A percentile compares a stretch with the other conserved stretches of the same genome.
phyloP scores from a whole-genome alignment of 2,329 filamentous ascomycete species.

The Hymenoscyphus albidus region DNA sequence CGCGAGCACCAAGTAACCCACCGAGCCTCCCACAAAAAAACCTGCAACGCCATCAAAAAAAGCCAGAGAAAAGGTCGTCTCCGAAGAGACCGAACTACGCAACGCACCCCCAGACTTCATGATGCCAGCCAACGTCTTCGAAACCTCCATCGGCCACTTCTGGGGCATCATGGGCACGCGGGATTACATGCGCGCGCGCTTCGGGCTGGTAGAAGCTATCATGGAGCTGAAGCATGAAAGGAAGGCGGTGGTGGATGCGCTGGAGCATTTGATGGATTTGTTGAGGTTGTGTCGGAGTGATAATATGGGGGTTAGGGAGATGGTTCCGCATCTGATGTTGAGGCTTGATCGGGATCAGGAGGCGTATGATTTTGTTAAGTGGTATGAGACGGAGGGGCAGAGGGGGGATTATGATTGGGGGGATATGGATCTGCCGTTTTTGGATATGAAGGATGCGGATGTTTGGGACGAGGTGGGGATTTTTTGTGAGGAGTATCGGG shows the following conservation, averaged over 20 bases:
- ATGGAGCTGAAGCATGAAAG: conserved; percentile 31
- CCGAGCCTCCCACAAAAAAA: conserved; percentile 38
- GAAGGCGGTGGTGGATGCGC: conserved; percentile 37
- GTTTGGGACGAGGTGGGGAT: not conserved
- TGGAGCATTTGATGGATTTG: conserved; percentile 43
- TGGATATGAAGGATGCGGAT: not conserved
- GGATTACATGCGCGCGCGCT: conserved; percentile 43
- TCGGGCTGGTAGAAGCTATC: conserved; percentile 35
- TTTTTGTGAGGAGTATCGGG: not conserved
- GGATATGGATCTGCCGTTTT: conserved; percentile 20
- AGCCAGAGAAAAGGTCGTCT: conserved; percentile 28
- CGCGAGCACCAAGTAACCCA: conserved; percentile 42
- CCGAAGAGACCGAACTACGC: conserved; percentile 40
- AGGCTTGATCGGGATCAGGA: conserved; percentile 47
- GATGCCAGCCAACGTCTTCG: conserved; percentile 37
- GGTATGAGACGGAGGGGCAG: conserved; percentile 37
- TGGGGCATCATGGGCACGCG: conserved; percentile 41
- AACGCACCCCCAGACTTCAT: conserved; percentile 29
- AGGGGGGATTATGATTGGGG: conserved; percentile 37
- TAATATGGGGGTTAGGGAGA: conserved; percentile 41
- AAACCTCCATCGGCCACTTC: conserved; percentile 40
- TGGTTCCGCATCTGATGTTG: conserved; percentile 42
- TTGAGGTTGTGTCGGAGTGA: conserved; percentile 44
- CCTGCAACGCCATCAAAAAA: conserved; percentile 40
- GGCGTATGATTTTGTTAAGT: conserved; percentile 47